Evolutionary conservation across 176 grass and related monocot genomes (phyloP), one percentile per base, ranked within the genome.

Genomic region (Urochloa ruziziensis): DNA sequence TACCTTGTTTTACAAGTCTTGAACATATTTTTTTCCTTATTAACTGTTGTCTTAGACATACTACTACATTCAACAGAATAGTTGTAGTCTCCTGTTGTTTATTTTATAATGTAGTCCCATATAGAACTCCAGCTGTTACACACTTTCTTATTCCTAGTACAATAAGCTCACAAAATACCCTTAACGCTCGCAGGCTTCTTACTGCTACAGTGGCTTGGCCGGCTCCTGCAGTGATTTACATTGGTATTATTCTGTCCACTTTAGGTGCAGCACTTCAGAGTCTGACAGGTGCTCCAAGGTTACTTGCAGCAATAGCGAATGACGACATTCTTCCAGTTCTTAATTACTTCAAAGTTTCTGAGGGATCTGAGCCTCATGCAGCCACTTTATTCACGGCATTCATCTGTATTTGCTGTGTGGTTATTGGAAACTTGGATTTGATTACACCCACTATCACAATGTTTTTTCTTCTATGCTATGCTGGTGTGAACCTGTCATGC

Each of bases 401-500:
- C 33, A 95, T 98, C 27, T 98, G 93, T 59, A 93, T 96, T 84
- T 56, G 82, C 37, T 98, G 96, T 85, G 96, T 98, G 53, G 67
- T 98, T 75, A 95, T 98, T 65, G 96, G 93, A 68, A 95, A 98
- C 87, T 65, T 98, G 83, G 96, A 98, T 84, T 82, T 98, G 36
- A 96, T 98, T 86, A 98, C 96, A 72, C 93, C 96, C 23, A 98
- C 96, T 13, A 94, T 98, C 73, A 98, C 93, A 42, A 98, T 98
- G 96, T 98, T 98, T 87, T 98, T 96, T 81, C 91, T 98, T 54
- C 69, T 98, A 18, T 98, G 96, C 85, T 98, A 98, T 90, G 89
- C 89, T 21, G 93, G 96, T 65, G 96, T 98, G 60, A 98, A 98
- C 83, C 70, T 98, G 64, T 95, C 93, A 23, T 98, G 96, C 83